Evolutionary conservation across 495 filamentous ascomycete genomes (phyloP).

Genomic region (Sordaria brevicollis): DNA sequence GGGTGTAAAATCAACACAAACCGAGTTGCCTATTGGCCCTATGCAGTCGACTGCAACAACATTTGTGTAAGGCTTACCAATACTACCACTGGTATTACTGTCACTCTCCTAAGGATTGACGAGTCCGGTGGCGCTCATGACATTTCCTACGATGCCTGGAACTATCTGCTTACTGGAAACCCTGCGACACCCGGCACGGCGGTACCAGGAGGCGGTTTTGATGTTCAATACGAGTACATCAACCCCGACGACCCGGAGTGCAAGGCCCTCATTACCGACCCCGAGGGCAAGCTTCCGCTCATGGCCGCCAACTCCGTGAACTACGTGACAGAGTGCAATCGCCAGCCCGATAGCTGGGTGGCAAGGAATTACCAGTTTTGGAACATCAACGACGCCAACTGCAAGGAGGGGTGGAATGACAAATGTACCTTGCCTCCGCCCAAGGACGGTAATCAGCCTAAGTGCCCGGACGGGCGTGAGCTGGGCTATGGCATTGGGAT

Average conservation of each 20-base stretch:
- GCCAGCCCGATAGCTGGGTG: slow-evolving; percentile 28
- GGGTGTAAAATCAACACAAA: slow-evolving; percentile 40
- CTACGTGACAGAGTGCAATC: slow-evolving; percentile 33
- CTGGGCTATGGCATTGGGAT: too few species aligned
- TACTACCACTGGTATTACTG: slow-evolving; percentile 28
- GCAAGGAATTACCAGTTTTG: slow-evolving; percentile 31
- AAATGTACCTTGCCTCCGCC: slow-evolving; percentile 34
- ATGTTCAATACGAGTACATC: slow-evolving; percentile 29
- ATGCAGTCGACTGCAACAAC: slow-evolving; percentile 34
- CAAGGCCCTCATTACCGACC: slow-evolving; percentile 28
- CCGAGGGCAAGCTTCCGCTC: slow-evolving; percentile 32
- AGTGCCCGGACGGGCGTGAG: slow-evolving; percentile 24
- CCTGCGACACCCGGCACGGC: slow-evolving; percentile 29
- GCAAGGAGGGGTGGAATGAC: slow-evolving; percentile 34
- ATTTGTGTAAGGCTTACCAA: slow-evolving; percentile 33
- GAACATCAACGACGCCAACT: slow-evolving; percentile 34
- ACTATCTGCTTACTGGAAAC: slow-evolving; percentile 34
- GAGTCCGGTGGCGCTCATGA: slow-evolving; percentile 37
- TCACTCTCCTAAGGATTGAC: slow-evolving; percentile 37
- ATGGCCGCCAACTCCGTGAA: slow-evolving; percentile 41
- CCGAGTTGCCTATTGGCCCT: slow-evolving; percentile 39
- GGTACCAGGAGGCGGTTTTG: slow-evolving; percentile 30
- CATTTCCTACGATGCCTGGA: slow-evolving; percentile 41
- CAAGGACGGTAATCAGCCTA: slow-evolving; percentile 31
- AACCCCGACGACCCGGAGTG: slow-evolving; percentile 26